A percentile compares a stretch with the other conserved stretches of the same genome.
Evolutionary conservation across 306 rosid species (phyloP).

Genomic region (Cicer arietinum): DNA sequence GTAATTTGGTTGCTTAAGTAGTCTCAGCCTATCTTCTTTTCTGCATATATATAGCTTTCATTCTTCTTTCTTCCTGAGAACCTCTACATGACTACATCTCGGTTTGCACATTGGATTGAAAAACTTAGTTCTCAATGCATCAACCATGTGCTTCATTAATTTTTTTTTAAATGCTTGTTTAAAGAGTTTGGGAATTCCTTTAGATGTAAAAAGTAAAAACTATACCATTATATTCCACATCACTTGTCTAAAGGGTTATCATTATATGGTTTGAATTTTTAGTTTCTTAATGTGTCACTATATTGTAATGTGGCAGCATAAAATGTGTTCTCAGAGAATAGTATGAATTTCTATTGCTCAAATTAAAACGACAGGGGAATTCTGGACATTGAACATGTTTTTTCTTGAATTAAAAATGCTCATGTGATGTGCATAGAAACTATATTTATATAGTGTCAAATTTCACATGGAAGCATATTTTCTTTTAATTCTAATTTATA

Average conservation of each 20-base stretch:
- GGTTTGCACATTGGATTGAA: conserved; percentile 34
- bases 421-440: conserved; percentile 30
- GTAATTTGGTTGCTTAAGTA: conserved; percentile 29
- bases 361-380: conserved; percentile 3
- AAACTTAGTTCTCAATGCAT: conserved; percentile 1
- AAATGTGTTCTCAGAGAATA: neutral
- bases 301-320: neutral
- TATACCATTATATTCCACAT: conserved; percentile 7
- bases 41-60: neutral
- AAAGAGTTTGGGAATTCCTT: conserved; percentile 22
- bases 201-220: neutral
- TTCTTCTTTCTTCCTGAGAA: conserved; percentile 21
- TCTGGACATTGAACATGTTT: neutral
- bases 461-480: conserved; percentile 35
- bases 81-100: conserved; percentile 1
- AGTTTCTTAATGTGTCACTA: conserved; percentile 19
- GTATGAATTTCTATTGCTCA: conserved; percentile 18
- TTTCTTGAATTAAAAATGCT: neutral
- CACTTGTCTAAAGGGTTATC: conserved; percentile 14
- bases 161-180: conserved; percentile 11
- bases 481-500: conserved; percentile 32
- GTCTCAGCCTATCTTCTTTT: conserved; percentile 10
- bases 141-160: neutral
- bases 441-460: neutral
- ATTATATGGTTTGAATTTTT: conserved; percentile 15